A percentile compares a stretch with the other conserved stretches of the same genome.
Evolutionary conservation across 345 rosid genomes (phyloP).

Genomic region (Punica granatum): DNA sequence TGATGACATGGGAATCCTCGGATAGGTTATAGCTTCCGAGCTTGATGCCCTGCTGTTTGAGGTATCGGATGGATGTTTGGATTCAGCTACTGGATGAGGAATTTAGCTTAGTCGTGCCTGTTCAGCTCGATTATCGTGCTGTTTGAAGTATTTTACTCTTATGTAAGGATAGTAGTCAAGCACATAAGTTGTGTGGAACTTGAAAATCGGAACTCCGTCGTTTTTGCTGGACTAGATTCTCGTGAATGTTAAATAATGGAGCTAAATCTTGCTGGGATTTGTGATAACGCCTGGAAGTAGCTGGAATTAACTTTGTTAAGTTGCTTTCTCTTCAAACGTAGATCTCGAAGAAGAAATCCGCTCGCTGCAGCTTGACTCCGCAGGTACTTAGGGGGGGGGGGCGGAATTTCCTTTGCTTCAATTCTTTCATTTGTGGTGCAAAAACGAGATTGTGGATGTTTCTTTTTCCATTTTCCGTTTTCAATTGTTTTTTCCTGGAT

Average conservation of each 20-base stretch:
- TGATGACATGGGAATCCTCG: background rate
- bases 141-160: background rate
- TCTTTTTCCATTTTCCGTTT: background rate
- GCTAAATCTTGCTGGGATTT: background rate
- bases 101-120: background rate
- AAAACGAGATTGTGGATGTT: background rate
- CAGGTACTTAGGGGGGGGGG: conserved; percentile 5
- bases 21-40: background rate
- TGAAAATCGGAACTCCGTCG: too few relatives aligned
- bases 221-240: too few relatives aligned
- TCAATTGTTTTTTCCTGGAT: background rate
- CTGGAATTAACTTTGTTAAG: background rate
- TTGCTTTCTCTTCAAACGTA: conserved; percentile 5
- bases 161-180: too few relatives aligned
- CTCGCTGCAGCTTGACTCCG: conserved; percentile 12
- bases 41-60: background rate
- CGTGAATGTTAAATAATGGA: background rate
- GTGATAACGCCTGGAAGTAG: background rate
- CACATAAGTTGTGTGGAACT: too few relatives aligned
- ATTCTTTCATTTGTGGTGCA: background rate
- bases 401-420: background rate
- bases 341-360: conserved; percentile 14
- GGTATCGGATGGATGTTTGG: background rate
- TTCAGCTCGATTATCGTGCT: background rate
- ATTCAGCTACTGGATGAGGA: background rate